A percentile compares a stretch with the other conserved stretches of the same genome.
phyloP scores from a whole-genome alignment of 2,329 filamentous ascomycete species.

The Aspergillus texensis region DNA sequence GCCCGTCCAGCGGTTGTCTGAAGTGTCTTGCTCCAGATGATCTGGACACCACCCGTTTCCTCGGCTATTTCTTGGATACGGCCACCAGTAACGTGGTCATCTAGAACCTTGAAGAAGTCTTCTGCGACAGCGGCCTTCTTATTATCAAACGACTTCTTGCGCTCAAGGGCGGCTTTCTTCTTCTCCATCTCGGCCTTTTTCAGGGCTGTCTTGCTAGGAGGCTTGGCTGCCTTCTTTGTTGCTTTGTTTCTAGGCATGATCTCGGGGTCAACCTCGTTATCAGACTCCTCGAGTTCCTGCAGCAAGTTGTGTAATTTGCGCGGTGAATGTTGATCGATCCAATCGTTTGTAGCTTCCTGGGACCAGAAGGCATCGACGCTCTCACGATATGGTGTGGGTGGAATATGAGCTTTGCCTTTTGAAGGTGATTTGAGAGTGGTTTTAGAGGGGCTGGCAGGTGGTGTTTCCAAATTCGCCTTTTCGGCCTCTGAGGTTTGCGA shows the following conservation, averaged over 20 bases:
- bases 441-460: constrained; percentile 49
- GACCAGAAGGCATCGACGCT: constrained; percentile 59
- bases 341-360: constrained; percentile 54
- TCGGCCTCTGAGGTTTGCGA: constrained; percentile 14
- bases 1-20: constrained; percentile 67
- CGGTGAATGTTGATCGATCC: constrained; percentile 59
- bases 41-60: constrained; percentile 59
- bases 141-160: constrained; percentile 56
- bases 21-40: constrained; percentile 65
- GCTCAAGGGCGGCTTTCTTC: constrained; percentile 38
- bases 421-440: constrained; percentile 50
- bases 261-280: constrained; percentile 38
- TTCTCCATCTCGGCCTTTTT: constrained; percentile 43
- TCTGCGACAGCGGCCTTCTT: constrained; percentile 57
- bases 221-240: constrained; percentile 22
- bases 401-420: constrained; percentile 48
- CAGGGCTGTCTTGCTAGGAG: constrained; percentile 40
- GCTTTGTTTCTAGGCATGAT: constrained; percentile 11
- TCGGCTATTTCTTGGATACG: constrained; percentile 52
- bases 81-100: constrained; percentile 54
- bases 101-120: constrained; percentile 59
- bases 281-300: constrained; percentile 38
- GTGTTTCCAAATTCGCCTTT: constrained; percentile 35
- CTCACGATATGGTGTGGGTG: constrained; percentile 53
- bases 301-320: constrained; percentile 42